Evolutionary conservation across 192 early-diverging fungal genomes (phyloP), one percentile per base, ranked within the genome.

Genomic region (Funneliformis mosseae): DNA sequence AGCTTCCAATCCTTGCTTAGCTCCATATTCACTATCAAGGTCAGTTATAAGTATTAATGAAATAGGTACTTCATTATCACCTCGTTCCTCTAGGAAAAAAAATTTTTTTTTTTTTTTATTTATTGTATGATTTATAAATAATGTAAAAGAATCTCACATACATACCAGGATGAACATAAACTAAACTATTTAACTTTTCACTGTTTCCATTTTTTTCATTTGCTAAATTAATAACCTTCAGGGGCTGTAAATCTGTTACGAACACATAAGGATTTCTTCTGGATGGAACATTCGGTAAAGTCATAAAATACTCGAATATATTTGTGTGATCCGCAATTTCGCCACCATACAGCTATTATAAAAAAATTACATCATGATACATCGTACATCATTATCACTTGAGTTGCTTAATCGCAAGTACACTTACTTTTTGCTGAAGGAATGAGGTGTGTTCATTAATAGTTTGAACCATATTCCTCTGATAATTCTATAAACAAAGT

Each of bases 261-360:
- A 90, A 89, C 69, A 96, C 86, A 71, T 89, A 87, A 8, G 87
- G 79, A 83, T 93, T 97, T 62, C 97, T 92, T 25, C 86, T 82
- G 10, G 79, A 27, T n/a, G 89, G 77, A 0, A 94, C 90, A 60
- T 84, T 81, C 21, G 92, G 89, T 75, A 88, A 83, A 4, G 89
- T 90, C 71, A 95, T 81, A 10, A 97, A 88, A 74, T 90, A 90
- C 0, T 94, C 93, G 64, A 93, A 95, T 11, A 96, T 55, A 48
- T 94, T 78, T 14, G 84, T 83, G 5, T 87, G 80, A 23, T 92
- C 84, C 0, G 75, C 39, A 21, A 98, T 81, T 48, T 87, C 77
- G 9, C 86, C 87, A 11, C 81, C 55, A 48, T 93, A 91, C 5
- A 92, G 79, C 84, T 85, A 84, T 79, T 14, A 14, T 38, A 39